phyloP scores from a whole-genome alignment of 2,329 filamentous ascomycete genomes.

The Aspergillus neotritici region DNA sequence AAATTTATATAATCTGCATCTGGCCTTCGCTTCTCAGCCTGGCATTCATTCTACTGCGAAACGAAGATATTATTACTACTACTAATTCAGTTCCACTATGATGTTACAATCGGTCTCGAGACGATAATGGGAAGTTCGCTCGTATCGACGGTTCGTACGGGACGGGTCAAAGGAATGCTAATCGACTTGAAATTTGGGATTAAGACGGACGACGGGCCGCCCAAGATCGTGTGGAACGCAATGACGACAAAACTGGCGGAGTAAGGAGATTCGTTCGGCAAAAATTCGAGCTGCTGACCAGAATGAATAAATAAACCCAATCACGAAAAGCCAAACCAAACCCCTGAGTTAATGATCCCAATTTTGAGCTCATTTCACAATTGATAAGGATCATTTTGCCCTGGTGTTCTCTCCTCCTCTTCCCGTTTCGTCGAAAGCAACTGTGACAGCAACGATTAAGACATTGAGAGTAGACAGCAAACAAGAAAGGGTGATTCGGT shows the following conservation, averaged over 20 bases:
- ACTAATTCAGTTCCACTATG: not conserved
- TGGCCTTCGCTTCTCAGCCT: no score
- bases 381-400: no score
- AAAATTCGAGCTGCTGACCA: slow-evolving; percentile 25
- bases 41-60: no score
- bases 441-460: no score
- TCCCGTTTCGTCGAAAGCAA: no score
- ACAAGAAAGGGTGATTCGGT: not conserved
- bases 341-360: no score
- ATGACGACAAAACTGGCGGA: slow-evolving; percentile 20
- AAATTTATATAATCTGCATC: no score
- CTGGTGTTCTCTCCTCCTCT: no score
- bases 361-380: no score
- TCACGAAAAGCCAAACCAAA: slow-evolving; percentile 10
- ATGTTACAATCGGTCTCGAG: slow-evolving; percentile 5
- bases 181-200: slow-evolving; percentile 22
- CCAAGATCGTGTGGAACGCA: slow-evolving; percentile 18
- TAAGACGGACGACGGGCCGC: slow-evolving; percentile 19
- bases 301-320: slow-evolving; percentile 21
- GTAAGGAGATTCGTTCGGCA: slow-evolving; percentile 18
- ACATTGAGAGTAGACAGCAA: no score
- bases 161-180: slow-evolving; percentile 14
- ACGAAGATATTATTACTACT: no score
- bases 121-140: slow-evolving; percentile 8
- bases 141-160: slow-evolving; percentile 12